Evolutionary conservation across 139 green algal genomes (phyloP).

Genomic region (Marvania coccoides): DNA sequence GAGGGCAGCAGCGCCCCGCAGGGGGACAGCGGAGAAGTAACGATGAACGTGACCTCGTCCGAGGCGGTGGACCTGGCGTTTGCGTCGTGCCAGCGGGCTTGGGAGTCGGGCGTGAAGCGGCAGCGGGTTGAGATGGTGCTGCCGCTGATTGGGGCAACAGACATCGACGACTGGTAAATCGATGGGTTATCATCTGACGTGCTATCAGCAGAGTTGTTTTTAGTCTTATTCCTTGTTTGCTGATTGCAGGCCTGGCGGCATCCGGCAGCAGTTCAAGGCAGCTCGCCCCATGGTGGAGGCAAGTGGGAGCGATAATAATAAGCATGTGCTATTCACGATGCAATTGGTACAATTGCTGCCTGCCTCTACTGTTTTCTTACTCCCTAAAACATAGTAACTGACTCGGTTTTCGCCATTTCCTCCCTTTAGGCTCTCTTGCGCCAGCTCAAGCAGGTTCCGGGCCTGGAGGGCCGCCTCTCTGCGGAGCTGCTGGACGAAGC

Average conservation of each 20-base stretch:
- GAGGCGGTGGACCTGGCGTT: constrained; percentile 51
- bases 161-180: constrained; percentile 81
- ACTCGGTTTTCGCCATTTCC: no score
- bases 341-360: no score
- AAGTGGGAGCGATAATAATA: no score
- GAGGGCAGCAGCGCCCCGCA: no score
- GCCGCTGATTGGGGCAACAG: constrained; percentile 83
- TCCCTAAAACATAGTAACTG: no score
- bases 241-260: constrained; percentile 60
- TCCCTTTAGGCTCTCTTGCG: constrained; percentile 63
- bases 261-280: constrained; percentile 83
- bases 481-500: constrained; percentile 66
- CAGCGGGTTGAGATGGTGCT: constrained; percentile 77
- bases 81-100: constrained; percentile 47
- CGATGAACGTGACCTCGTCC: no score
- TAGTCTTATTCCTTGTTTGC: background rate
- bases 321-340: no score
- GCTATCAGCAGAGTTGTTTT: no score
- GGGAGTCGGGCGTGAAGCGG: constrained; percentile 40
- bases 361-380: no score
- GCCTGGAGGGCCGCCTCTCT: constrained; percentile 45
- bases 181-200: background rate
- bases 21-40: no score
- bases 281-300: constrained; percentile 19
- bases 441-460: constrained; percentile 46